Conservation (phyloP, 1,284 basidiomycete genomes). For the Rhodotorula sp. region DNA sequence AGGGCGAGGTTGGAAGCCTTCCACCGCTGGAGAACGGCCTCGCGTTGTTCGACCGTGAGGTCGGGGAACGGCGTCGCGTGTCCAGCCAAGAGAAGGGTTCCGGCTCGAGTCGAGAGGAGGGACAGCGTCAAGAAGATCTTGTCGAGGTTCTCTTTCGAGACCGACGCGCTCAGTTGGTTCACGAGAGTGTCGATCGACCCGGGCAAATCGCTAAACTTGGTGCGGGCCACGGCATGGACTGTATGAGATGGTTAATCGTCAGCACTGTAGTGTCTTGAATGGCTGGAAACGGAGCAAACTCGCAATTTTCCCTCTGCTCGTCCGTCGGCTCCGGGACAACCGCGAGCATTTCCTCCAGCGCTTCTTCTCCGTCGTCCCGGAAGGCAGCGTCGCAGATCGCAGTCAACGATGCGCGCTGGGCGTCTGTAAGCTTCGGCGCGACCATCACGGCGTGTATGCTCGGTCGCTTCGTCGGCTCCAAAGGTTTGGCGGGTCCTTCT, state of each 20-base stretch:
- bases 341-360: conserved; percentile 4
- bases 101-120: conserved; percentile 31
- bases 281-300: neutral
- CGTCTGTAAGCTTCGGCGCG: conserved; percentile 4
- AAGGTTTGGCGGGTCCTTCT: too few relatives aligned
- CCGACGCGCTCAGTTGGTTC: conserved; percentile 19
- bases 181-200: conserved; percentile 28
- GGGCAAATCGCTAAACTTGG: conserved; percentile 26
- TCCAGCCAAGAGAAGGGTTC: conserved; percentile 33
- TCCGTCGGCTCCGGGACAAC: conserved; percentile 1
- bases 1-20: conserved; percentile 21
- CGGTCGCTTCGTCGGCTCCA: too few relatives aligned
- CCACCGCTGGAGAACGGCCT: conserved; percentile 29
- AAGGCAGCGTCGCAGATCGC: conserved; percentile 32
- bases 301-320: conserved; percentile 15
- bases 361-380: conserved; percentile 9
- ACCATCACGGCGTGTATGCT: neutral
- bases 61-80: conserved; percentile 21
- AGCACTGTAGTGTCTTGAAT: neutral
- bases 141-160: conserved; percentile 33
- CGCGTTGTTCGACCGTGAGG: conserved; percentile 25
- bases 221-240: conserved; percentile 13
- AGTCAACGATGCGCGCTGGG: conserved; percentile 14
- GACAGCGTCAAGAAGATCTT: conserved; percentile 18
- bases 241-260: neutral